Percentiles rank a stretch among this genome's conserved stretches.
phyloP scores from a whole-genome alignment of 805 yeast species.

The Zygoascus flipseniorum region DNA sequence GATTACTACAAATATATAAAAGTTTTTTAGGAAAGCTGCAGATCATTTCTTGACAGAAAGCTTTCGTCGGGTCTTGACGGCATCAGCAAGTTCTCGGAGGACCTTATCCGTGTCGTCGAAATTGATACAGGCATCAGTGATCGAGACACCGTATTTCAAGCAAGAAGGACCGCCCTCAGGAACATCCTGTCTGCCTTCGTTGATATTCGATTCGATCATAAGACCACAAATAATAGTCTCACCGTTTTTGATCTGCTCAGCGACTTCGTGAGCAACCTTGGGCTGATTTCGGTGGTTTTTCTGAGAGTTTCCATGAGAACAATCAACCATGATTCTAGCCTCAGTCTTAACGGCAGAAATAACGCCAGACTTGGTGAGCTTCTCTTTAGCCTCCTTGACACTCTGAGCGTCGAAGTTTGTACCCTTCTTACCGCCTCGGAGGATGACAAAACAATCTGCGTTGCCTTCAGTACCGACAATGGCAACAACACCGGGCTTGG shows the following conservation, averaged over 20 bases:
- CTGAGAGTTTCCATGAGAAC: conserved; percentile 93
- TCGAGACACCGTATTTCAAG: conserved; percentile 85
- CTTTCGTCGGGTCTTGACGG: conserved; percentile 70
- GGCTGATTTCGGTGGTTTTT: conserved; percentile 93
- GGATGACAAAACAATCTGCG: conserved; percentile 77
- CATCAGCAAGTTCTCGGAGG: conserved; percentile 61
- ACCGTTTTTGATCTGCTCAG: conserved; percentile 72
- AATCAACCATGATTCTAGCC: conserved; percentile 87
- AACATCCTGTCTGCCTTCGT: conserved; percentile 89
- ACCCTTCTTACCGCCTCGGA: conserved; percentile 93
- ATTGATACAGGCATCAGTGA: conserved; percentile 95
- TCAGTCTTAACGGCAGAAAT: conserved; percentile 31
- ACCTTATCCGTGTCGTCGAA: conserved; percentile 79
- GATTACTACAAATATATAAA: not conserved
- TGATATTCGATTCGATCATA: conserved; percentile 91
- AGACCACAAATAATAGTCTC: conserved; percentile 76
- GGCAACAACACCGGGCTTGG: conserved; percentile 94
- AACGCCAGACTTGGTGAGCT: conserved; percentile 39
- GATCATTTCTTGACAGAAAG: not conserved
- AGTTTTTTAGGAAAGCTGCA: not conserved
- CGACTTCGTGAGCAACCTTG: conserved; percentile 66
- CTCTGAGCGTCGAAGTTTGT: conserved; percentile 79
- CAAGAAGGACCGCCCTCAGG: conserved; percentile 68
- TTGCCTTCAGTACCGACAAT: conserved; percentile 95
- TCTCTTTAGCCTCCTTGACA: conserved; percentile 57